Conservation (phyloP, 805 yeast genomes). For the Saccharomycopsis malanga region DNA sequence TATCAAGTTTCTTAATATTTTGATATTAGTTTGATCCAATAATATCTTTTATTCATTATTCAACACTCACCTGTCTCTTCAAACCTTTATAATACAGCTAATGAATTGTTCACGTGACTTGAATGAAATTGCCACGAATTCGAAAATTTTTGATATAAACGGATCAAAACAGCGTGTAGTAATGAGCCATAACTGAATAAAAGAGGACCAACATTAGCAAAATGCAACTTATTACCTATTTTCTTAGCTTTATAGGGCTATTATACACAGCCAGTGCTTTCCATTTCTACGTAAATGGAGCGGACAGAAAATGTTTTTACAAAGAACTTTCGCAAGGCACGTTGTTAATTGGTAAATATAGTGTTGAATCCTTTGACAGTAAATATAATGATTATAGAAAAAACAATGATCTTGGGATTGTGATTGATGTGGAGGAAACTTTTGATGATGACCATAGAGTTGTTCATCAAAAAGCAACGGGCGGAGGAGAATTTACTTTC, state of each 20-base stretch:
- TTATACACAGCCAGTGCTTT: conserved; percentile 30
- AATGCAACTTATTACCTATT: conserved; percentile 2
- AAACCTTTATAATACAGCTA: no score
- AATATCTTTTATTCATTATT: no score
- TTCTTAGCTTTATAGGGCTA: conserved; percentile 5
- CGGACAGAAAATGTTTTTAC: conserved; percentile 48
- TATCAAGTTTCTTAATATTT: no score
- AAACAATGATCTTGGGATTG: conserved; percentile 33
- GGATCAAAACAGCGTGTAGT: no score
- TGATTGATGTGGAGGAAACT: conserved; percentile 50
- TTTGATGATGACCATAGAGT: conserved; percentile 74
- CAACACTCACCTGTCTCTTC: no score
- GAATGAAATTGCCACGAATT: no score
- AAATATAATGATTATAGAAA: conserved; percentile 30
- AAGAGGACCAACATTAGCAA: no score
- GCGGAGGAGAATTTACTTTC: conserved; percentile 65
- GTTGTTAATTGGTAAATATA: conserved; percentile 43
- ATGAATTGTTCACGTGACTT: no score
- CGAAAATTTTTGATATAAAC: no score
- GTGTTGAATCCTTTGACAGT: conserved; percentile 39
- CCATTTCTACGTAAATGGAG: conserved; percentile 46
- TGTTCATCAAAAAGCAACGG: conserved; percentile 57
- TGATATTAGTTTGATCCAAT: no score
- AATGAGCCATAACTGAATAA: no score
- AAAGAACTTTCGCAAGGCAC: conserved; percentile 47